phyloP scores from a whole-genome alignment of 2,329 filamentous ascomycete genomes.

The Spiromastix sp. region DNA sequence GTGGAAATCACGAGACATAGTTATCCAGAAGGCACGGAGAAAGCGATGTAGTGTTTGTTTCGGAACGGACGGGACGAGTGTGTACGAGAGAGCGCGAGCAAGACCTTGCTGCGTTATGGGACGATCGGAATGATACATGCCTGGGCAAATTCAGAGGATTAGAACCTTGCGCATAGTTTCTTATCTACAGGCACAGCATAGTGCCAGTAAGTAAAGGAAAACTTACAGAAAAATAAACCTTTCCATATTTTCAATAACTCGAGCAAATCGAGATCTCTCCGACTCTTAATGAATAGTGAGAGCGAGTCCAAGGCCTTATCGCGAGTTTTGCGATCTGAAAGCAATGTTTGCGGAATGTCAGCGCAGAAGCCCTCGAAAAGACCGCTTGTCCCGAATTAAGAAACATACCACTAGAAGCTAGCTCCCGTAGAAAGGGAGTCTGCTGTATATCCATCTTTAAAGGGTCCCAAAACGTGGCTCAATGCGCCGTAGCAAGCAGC shows the following conservation, averaged over 20 bases:
- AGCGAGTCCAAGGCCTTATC: constrained; percentile 69
- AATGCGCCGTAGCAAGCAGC: too few species aligned
- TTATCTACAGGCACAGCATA: too few species aligned
- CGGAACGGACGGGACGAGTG: constrained; percentile 53
- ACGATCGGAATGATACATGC: constrained; percentile 88
- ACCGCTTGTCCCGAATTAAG: too few species aligned
- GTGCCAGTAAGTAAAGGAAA: background rate
- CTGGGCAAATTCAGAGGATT: too few species aligned
- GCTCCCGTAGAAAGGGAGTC: constrained; percentile 67
- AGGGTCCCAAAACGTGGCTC: too few species aligned
- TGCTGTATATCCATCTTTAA: constrained; percentile 38
- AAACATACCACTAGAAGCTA: constrained; percentile 70
- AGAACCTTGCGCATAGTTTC: background rate
- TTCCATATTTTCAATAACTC: constrained; percentile 89
- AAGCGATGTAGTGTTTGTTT: constrained; percentile 34
- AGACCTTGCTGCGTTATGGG: constrained; percentile 79
- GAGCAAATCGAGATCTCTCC: constrained; percentile 50
- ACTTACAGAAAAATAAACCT: constrained; percentile 72
- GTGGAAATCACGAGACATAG: constrained; percentile 59
- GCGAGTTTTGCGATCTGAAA: constrained; percentile 63
- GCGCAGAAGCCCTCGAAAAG: too few species aligned
- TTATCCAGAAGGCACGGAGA: constrained; percentile 60
- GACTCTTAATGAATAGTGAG: constrained; percentile 61
- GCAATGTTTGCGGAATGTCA: too few species aligned
- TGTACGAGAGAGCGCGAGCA: constrained; percentile 60